Evolutionary conservation across 805 yeast genomes (phyloP).

Genomic region (Saccharomycopsis fermentans): DNA sequence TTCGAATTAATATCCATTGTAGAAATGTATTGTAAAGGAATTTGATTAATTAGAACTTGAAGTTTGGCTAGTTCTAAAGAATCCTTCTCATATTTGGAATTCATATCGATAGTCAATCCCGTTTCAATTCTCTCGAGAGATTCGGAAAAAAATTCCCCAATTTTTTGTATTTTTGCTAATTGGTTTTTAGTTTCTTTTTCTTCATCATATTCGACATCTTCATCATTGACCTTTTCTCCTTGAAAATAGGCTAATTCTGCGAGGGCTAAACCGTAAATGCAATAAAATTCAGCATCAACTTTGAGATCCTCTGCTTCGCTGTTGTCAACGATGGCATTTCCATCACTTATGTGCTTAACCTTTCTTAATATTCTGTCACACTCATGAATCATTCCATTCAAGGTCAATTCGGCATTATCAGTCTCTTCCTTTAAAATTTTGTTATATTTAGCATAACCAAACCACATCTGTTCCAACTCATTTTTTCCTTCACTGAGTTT

Average conservation of each 20-base stretch:
- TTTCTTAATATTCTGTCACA: constrained; percentile 68
- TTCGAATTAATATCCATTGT: constrained; percentile 35
- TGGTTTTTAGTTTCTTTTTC: constrained; percentile 17
- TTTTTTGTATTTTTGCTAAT: constrained; percentile 23
- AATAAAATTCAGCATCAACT: constrained; percentile 48
- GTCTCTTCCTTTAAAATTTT: constrained; percentile 17
- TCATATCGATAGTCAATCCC: constrained; percentile 30
- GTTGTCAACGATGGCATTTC: constrained; percentile 19
- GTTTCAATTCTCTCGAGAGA: constrained; percentile 58
- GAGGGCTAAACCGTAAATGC: constrained; percentile 65
- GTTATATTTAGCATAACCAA: constrained; percentile 22
- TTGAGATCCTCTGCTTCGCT: constrained; percentile 18
- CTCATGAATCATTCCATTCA: constrained; percentile 86
- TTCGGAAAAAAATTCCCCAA: constrained; percentile 53
- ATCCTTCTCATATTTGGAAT: constrained; percentile 28
- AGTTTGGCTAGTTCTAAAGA: constrained; percentile 42
- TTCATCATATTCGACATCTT: constrained; percentile 23
- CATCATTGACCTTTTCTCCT: constrained; percentile 29
- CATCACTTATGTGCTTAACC: constrained; percentile 19
- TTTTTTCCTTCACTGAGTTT: constrained; percentile 17
- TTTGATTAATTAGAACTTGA: constrained; percentile 44
- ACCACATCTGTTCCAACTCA: constrained; percentile 15
- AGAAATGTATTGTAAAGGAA: constrained; percentile 49
- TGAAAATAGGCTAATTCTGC: constrained; percentile 53
- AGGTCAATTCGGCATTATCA: constrained; percentile 40